These are phyloP conservation scores for Cordyceps militaris DNA, from an alignment of 2,329 filamentous ascomycete genomes.

Conservation along the genomic window DNA sequence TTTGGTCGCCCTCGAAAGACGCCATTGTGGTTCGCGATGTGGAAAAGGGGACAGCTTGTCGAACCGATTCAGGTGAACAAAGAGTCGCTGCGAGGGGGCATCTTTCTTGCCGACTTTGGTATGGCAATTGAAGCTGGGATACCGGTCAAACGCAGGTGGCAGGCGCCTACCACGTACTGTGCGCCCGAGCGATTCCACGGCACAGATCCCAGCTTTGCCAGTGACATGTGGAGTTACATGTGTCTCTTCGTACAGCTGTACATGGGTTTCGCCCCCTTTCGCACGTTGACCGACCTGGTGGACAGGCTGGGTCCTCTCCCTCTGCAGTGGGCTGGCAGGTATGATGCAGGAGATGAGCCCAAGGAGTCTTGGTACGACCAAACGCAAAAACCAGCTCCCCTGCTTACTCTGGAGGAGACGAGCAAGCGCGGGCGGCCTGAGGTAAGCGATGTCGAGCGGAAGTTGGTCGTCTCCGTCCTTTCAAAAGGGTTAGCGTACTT, in stretches of 20 bases:
- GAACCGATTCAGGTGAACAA: not conserved
- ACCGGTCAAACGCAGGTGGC: constrained; percentile 4
- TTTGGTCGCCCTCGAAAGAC: not conserved
- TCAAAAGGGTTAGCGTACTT: not conserved
- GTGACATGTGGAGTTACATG: constrained; percentile 10
- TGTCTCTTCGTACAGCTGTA: not conserved
- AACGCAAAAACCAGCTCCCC: not conserved
- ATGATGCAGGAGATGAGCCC: not conserved
- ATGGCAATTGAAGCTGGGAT: constrained; percentile 10
- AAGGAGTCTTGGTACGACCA: not conserved
- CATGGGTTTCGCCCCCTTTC: not conserved
- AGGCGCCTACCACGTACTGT: constrained; percentile 14
- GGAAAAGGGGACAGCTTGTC: constrained; percentile 14
- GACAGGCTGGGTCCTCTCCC: not conserved
- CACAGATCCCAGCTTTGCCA: constrained; percentile 11
- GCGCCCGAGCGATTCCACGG: constrained; percentile 15
- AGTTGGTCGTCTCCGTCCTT: not conserved
- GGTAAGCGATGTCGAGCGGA: not conserved
- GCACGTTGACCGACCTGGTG: not conserved
- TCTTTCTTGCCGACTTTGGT: constrained; percentile 15
- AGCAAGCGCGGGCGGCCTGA: not conserved
- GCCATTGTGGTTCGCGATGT: not conserved
- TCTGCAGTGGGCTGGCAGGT: not conserved
- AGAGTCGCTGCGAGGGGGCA: constrained; percentile 3
- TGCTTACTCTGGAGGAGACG: not conserved